phyloP scores from a whole-genome alignment of 176 grass and related monocot species.

The Hsuehochloa calcarea region DNA sequence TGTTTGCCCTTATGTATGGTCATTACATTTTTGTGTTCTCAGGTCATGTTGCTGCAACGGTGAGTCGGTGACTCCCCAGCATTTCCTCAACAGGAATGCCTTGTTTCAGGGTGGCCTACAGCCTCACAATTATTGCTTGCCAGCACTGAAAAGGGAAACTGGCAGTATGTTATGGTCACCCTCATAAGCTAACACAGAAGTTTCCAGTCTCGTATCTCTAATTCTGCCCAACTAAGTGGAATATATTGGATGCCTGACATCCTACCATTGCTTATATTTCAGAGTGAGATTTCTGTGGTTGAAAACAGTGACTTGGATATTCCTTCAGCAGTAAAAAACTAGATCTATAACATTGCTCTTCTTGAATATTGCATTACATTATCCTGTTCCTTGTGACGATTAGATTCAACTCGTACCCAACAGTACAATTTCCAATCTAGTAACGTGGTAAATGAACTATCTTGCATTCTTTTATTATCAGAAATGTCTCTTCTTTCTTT shows the following conservation, averaged over 20 bases:
- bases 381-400: not conserved
- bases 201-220: not conserved
- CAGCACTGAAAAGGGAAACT: slow-evolving; percentile 88
- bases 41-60: slow-evolving; percentile 88
- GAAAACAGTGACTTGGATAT: not conserved
- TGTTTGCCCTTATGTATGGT: not conserved
- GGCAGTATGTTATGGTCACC: slow-evolving; percentile 59
- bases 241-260: not conserved
- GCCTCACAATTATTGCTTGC: slow-evolving; percentile 93
- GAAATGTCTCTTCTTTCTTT: not conserved
- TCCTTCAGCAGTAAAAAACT: not conserved
- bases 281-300: not conserved
- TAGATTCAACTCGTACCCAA: not conserved
- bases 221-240: not conserved
- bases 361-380: not conserved
- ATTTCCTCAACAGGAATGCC: slow-evolving; percentile 91
- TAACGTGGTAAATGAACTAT: not conserved
- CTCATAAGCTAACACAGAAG: not conserved
- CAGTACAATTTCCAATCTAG: slow-evolving; percentile 1
- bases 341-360: not conserved
- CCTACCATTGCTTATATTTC: not conserved
- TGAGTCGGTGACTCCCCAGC: slow-evolving; percentile 96
- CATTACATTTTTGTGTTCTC: slow-evolving; percentile 16
- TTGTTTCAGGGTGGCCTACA: slow-evolving; percentile 94
- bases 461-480: not conserved